These are phyloP conservation scores for Naumovozyma dairenensis DNA, from an alignment of 805 yeast species.

Conservation along the genomic window DNA sequence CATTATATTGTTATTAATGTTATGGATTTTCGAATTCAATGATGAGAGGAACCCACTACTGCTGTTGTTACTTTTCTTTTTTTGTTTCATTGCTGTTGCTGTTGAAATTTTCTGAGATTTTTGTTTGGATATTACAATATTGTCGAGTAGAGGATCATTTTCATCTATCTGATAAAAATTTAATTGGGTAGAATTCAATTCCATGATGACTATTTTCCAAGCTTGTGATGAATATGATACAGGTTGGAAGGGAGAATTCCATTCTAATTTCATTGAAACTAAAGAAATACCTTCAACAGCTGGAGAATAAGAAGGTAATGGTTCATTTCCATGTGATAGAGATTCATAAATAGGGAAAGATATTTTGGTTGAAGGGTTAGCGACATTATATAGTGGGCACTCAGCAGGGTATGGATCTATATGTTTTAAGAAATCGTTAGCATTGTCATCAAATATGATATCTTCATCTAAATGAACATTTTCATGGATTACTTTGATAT, in stretches of 20 bases:
- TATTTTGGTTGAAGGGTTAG: constrained; percentile 19
- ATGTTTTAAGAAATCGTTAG: constrained; percentile 22
- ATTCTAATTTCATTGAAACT: constrained; percentile 59
- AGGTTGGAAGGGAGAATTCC: constrained; percentile 65
- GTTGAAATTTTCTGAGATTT: no score
- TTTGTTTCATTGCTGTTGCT: background rate
- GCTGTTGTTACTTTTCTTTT: background rate
- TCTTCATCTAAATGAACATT: constrained; percentile 1
- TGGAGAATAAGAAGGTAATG: constrained; percentile 58
- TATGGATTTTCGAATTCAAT: background rate
- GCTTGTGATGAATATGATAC: constrained; percentile 44
- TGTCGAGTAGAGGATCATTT: no score
- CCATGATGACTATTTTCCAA: constrained; percentile 64
- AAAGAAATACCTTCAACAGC: constrained; percentile 51
- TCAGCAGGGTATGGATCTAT: constrained; percentile 32
- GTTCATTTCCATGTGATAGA: no score
- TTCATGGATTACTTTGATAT: constrained; percentile 1
- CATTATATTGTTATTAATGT: background rate
- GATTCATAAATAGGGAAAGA: constrained; percentile 31
- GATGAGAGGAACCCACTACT: no score
- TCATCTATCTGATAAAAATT: constrained; percentile 50
- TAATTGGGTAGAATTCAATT: constrained; percentile 77
- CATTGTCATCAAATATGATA: constrained; percentile 4
- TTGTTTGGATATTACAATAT: no score
- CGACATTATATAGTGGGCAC: constrained; percentile 24